These are phyloP conservation scores for Fusarium cyanostomum DNA, from an alignment of 2,329 filamentous ascomycete species.

Conservation along the genomic window DNA sequence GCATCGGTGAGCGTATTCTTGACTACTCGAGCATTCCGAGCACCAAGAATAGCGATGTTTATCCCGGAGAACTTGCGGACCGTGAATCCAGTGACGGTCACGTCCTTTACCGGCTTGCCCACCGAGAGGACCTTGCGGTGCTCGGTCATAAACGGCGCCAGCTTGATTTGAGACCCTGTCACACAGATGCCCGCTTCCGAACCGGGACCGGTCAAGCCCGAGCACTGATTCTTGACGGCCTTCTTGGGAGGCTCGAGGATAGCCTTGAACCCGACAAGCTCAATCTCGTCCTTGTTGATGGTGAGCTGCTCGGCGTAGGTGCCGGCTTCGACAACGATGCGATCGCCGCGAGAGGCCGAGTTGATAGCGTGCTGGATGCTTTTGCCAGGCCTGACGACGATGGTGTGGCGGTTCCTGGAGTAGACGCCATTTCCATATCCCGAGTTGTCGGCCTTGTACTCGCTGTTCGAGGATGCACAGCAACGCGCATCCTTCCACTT, in stretches of 20 bases:
- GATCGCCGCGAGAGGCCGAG: constrained; percentile 41
- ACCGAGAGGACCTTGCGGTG: constrained; percentile 45
- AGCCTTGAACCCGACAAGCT: constrained; percentile 44
- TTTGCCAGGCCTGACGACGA: constrained; percentile 27
- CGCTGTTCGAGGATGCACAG: constrained; percentile 7
- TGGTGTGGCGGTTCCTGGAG: constrained; percentile 16
- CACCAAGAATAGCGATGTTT: constrained; percentile 50
- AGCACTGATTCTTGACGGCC: constrained; percentile 43
- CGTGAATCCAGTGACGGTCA: constrained; percentile 47
- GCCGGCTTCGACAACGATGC: constrained; percentile 47
- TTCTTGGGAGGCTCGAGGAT: constrained; percentile 40
- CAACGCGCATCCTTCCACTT: constrained; percentile 29
- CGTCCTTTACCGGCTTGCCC: constrained; percentile 40
- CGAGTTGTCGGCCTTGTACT: background rate
- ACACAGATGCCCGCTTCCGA: constrained; percentile 49
- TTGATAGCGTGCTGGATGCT: constrained; percentile 47
- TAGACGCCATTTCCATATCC: background rate
- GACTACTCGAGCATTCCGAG: constrained; percentile 33
- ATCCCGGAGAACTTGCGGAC: constrained; percentile 47
- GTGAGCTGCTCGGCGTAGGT: constrained; percentile 48
- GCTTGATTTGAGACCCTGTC: constrained; percentile 41
- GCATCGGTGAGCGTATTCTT: constrained; percentile 34
- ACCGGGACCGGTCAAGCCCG: constrained; percentile 41
- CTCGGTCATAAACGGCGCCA: constrained; percentile 41
- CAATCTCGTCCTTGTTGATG: constrained; percentile 48